phyloP scores from a whole-genome alignment of 2,329 filamentous ascomycete species.

The Fusarium buharicum region DNA sequence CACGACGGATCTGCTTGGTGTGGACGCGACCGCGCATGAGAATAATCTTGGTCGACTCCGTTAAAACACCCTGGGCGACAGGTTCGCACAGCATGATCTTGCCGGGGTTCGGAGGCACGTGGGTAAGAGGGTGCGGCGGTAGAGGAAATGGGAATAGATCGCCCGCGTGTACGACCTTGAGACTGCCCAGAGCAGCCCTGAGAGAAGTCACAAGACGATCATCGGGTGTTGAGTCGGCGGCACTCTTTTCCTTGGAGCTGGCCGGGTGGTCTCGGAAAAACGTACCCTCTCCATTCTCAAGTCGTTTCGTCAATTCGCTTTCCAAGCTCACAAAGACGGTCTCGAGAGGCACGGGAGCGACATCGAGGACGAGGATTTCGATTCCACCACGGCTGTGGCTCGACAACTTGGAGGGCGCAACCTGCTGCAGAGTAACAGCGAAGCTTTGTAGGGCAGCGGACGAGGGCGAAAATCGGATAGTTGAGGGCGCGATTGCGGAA shows the following conservation, averaged over 20 bases:
- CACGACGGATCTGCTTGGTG: constrained; percentile 61
- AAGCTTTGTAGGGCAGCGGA: constrained; percentile 83
- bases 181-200: constrained; percentile 76
- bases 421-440: constrained; percentile 74
- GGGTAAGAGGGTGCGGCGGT: constrained; percentile 85
- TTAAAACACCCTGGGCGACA: constrained; percentile 85
- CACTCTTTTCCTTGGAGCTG: constrained; percentile 52
- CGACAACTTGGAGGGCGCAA: constrained; percentile 79
- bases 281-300: constrained; percentile 84
- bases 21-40: constrained; percentile 73
- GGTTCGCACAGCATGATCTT: constrained; percentile 95
- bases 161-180: constrained; percentile 83
- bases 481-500: constrained; percentile 75
- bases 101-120: constrained; percentile 83
- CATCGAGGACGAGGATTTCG: constrained; percentile 85
- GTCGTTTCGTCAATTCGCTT: constrained; percentile 78
- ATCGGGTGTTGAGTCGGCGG: constrained; percentile 56
- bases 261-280: constrained; percentile 75
- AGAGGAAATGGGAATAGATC: constrained; percentile 83
- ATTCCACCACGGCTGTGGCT: constrained; percentile 79
- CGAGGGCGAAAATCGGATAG: constrained; percentile 79
- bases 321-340: constrained; percentile 89
- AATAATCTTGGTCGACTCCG: constrained; percentile 83
- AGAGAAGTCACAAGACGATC: constrained; percentile 73
- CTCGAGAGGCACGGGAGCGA: constrained; percentile 81